Conservation (phyloP, 2,329 filamentous ascomycete genomes). For the Pseudogymnoascus sp. region DNA sequence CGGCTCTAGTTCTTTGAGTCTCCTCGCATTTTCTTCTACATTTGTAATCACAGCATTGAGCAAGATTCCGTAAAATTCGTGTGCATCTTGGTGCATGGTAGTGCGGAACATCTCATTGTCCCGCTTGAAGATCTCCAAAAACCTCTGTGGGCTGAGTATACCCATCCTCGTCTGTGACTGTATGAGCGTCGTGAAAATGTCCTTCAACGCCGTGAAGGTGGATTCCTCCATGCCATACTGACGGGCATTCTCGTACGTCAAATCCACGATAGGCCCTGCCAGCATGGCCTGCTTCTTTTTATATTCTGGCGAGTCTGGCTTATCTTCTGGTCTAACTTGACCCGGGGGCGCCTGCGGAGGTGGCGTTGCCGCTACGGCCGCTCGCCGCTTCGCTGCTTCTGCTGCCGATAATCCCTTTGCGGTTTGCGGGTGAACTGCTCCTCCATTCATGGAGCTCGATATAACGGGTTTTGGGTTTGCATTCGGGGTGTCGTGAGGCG, state of each 20-base stretch:
- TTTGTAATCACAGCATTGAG: conserved; percentile 95
- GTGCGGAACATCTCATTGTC: conserved; percentile 98
- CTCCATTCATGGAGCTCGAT: conserved; percentile 46
- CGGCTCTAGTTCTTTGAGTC: conserved; percentile 46
- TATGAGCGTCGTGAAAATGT: conserved; percentile 89
- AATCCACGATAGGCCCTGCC: conserved; percentile 77
- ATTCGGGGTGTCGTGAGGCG: conserved; percentile 63
- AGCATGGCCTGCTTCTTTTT: conserved; percentile 95
- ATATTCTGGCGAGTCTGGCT: conserved; percentile 89
- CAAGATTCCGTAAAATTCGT: conserved; percentile 91
- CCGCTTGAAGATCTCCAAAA: conserved; percentile 85
- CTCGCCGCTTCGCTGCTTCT: conserved; percentile 51
- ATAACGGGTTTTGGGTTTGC: conserved; percentile 53
- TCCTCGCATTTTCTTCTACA: conserved; percentile 78
- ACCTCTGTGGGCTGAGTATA: conserved; percentile 85
- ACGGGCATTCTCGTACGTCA: conserved; percentile 71
- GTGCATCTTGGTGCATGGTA: conserved; percentile 96
- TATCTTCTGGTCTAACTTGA: conserved; percentile 68
- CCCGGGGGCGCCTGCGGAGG: conserved; percentile 44
- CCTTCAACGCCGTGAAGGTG: conserved; percentile 88
- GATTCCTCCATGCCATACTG: conserved; percentile 92
- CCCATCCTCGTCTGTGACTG: conserved; percentile 76
- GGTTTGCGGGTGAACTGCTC: conserved; percentile 41
- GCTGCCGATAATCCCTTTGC: conserved; percentile 48
- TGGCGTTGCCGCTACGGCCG: conserved; percentile 48